Evolutionary conservation across 2,329 filamentous ascomycete species (phyloP), one percentile per base, ranked within the genome.

Genomic region (Fusarium neocosmosporiellum): DNA sequence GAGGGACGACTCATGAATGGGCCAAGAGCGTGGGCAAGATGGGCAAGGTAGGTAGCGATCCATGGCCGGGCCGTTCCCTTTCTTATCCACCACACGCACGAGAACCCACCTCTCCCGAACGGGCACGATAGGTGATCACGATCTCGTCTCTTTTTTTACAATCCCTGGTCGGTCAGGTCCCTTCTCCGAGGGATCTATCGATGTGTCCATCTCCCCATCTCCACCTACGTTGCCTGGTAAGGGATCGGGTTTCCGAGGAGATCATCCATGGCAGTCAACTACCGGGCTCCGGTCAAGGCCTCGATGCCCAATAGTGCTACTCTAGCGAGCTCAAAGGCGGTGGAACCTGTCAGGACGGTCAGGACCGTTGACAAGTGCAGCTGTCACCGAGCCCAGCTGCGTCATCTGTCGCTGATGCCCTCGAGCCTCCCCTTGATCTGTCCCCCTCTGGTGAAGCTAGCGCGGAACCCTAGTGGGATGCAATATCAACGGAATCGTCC

Each of bases 401-500:
- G 69, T 61, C 62, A 57, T 64, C 62, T 53, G 54, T 54, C 37
- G 48, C 53, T 59, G 64, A 71, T 66, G 64, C 66, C 63, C 58
- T 61, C 48, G 39, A 73, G 70, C 63, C 66, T 64, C 63, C 48
- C 60, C 68, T 72, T 75, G 66, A 65, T 69, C 61, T 63, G 54
- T 74, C 70, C 68, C 65, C 65, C 67, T 58, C 70, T 43, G 66
- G 61, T 66, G 54, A 69, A 74, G 65, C 67, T 75, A 78, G 73
- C 71, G 72, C 63, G 41, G 34, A 66, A 70, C 75, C 63, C 70
- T 78, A 71, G 71, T 63, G 69, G 64, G 71, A 70, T 65, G 74
- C 62, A 77, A 75, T 77, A 70, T 71, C 70, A 67, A 59, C 76
- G 72, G 76, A 72, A 70, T 36, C 67, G 65, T 77, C 64, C 75